Evolutionary conservation across 208 protist genomes (phyloP).

Genomic region (Leishmania amazonensis): DNA sequence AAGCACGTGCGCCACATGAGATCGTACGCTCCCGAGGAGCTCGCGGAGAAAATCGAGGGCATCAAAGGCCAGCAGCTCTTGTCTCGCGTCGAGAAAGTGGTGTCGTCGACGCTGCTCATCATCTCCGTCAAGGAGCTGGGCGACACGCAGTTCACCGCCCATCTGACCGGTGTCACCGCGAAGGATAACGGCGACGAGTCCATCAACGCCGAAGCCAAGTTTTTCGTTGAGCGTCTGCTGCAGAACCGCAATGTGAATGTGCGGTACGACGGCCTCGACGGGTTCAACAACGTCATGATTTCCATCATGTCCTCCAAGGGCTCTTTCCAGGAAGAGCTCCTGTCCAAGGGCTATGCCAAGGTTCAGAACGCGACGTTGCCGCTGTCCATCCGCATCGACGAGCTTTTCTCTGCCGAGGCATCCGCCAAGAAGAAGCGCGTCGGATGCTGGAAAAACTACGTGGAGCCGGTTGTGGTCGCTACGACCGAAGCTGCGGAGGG

Average conservation of each 20-base stretch:
- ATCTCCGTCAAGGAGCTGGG: slow-evolving; percentile 56
- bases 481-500: not conserved
- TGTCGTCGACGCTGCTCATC: slow-evolving; percentile 62
- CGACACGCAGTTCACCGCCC: slow-evolving; percentile 64
- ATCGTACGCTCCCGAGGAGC: slow-evolving; percentile 53
- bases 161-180: slow-evolving; percentile 80
- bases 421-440: slow-evolving; percentile 47
- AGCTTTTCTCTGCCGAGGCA: slow-evolving; percentile 64
- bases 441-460: slow-evolving; percentile 79
- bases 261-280: slow-evolving; percentile 75
- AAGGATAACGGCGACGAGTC: slow-evolving; percentile 56
- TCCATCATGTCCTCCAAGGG: slow-evolving; percentile 84
- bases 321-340: slow-evolving; percentile 86
- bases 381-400: slow-evolving; percentile 39
- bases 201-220: slow-evolving; percentile 52
- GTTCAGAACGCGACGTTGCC: slow-evolving; percentile 63
- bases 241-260: slow-evolving; percentile 86
- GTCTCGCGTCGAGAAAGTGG: slow-evolving; percentile 79
- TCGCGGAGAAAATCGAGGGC: slow-evolving; percentile 35
- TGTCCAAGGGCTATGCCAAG: slow-evolving; percentile 75
- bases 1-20: slow-evolving; percentile 66
- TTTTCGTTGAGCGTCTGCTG: slow-evolving; percentile 78
- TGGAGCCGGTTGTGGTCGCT: slow-evolving; percentile 24
- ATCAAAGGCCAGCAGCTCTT: slow-evolving; percentile 63
- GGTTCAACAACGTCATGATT: slow-evolving; percentile 76